Evolutionary conservation across 495 filamentous ascomycete species (phyloP), one percentile per base, ranked within the genome.

Genomic region (Polyplosphaeria fusca): DNA sequence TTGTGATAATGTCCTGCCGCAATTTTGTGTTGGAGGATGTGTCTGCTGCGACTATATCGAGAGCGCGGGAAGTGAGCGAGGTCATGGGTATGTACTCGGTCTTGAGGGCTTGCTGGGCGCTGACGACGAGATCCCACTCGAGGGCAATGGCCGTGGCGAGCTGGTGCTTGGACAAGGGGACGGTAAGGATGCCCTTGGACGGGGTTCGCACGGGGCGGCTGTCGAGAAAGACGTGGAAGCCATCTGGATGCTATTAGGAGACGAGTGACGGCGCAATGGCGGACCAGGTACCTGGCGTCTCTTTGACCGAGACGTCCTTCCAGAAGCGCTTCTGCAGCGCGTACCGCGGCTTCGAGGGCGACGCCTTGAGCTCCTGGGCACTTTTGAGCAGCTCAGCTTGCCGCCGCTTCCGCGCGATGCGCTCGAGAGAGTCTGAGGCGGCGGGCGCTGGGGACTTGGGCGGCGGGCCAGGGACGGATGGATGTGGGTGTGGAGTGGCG

Each of bases 71-170:
- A 14, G 83, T 75, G 5, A 96, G 76, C 23, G 88, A 91, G 4
- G 94, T 96, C n/a, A 97, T 67, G 4, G 93, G 93, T 50, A 96
- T 91, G 1, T 91, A 79, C 68, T 96, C 89, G 42, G 82, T 83
- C 26, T 81, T 78, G 16, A 84, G 70, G 0, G 90, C 91, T 67
- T 96, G 86, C 56, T 87, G 82, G 2, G 85, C 81, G 47, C 86
- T 86, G 20, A 82, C 77, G 50, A 97, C 81, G 35, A 84, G 78
- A 67, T 95, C 89, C 93, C 93, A 98, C 73, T 98, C 93, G 9
- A 93, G 68, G 0, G 92, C 93, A 43, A 98, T 81, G 24, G 88
- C 86, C 23, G 81, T 75, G n/a, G 94, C 93, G 13, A 98, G 85
- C 52, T 89, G 80, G 12, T 84, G 83, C 67, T 96, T 96, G 45